Percentiles rank a stretch among this genome's conserved stretches.
Conservation (phyloP, 768 basidiomycete species). For the Suillus placidus region DNA sequence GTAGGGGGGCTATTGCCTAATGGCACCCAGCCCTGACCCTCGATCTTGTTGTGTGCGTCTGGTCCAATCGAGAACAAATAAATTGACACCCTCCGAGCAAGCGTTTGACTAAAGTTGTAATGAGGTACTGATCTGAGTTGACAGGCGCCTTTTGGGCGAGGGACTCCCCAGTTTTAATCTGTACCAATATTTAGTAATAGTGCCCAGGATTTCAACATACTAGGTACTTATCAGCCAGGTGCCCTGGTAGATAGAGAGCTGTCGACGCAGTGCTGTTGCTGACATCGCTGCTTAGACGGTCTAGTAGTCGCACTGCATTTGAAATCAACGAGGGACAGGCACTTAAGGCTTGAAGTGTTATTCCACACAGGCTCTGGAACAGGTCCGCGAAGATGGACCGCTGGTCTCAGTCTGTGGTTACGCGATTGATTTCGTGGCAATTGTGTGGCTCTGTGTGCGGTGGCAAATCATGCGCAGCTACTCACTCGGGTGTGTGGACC, state of each 20-base stretch:
- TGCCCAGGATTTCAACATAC: background rate
- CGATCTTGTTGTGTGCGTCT: background rate
- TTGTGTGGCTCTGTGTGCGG: background rate
- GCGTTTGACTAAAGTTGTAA: background rate
- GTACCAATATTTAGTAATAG: background rate
- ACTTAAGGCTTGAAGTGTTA: background rate
- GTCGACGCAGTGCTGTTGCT: background rate
- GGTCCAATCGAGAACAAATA: background rate
- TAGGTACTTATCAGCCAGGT: background rate
- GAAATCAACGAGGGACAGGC: background rate
- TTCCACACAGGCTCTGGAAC: background rate
- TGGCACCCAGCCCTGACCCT: background rate
- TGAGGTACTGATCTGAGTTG: background rate
- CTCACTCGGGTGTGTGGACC: no score
- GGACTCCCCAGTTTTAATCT: background rate
- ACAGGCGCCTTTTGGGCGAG: background rate
- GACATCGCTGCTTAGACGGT: background rate
- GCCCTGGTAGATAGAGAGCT: background rate
- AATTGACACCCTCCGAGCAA: background rate
- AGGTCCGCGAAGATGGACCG: background rate
- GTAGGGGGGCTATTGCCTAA: background rate
- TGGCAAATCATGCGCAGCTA: background rate
- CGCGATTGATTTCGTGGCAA: background rate
- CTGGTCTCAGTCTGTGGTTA: background rate
- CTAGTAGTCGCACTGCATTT: background rate